These are phyloP conservation scores for Blastobotrys buckinghamii DNA, from an alignment of 1,139 yeast genomes.

Conservation along the genomic window DNA sequence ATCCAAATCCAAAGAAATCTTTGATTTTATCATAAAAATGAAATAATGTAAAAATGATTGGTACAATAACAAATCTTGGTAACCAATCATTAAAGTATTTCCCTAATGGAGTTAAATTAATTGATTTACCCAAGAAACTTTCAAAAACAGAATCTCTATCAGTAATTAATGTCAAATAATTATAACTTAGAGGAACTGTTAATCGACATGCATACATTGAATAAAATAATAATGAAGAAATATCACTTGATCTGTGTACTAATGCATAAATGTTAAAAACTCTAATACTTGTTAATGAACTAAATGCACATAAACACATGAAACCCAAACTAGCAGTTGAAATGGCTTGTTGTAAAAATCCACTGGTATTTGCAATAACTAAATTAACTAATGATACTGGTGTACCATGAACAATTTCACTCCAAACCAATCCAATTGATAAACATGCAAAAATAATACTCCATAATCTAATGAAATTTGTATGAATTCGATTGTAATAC, in stretches of 20 bases:
- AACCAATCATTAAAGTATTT: conserved; percentile 65
- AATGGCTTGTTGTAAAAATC: conserved; percentile 31
- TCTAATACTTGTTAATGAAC: conserved; percentile 60
- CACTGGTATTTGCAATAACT: conserved; percentile 34
- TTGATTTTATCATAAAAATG: conserved; percentile 64
- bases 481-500: conserved; percentile 41
- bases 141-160: conserved; percentile 41
- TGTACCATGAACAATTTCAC: conserved; percentile 73
- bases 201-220: conserved; percentile 77
- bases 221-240: conserved; percentile 69
- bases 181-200: conserved; percentile 77
- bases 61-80: conserved; percentile 66
- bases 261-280: conserved; percentile 73
- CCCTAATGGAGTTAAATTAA: conserved; percentile 71
- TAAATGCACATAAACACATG: conserved; percentile 62
- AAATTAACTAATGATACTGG: conserved; percentile 54
- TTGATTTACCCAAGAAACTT: conserved; percentile 64
- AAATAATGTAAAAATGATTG: conserved; percentile 57
- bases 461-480: conserved; percentile 40
- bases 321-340: conserved; percentile 50
- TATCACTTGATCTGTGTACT: conserved; percentile 61
- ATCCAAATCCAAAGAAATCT: conserved; percentile 47
- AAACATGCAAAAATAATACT: conserved; percentile 40
- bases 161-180: conserved; percentile 62
- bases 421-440: conserved; percentile 56